Percentiles rank a stretch among this genome's conserved stretches.
phyloP scores from a whole-genome alignment of 805 yeast genomes.

The Zygotorulaspora danielsina region DNA sequence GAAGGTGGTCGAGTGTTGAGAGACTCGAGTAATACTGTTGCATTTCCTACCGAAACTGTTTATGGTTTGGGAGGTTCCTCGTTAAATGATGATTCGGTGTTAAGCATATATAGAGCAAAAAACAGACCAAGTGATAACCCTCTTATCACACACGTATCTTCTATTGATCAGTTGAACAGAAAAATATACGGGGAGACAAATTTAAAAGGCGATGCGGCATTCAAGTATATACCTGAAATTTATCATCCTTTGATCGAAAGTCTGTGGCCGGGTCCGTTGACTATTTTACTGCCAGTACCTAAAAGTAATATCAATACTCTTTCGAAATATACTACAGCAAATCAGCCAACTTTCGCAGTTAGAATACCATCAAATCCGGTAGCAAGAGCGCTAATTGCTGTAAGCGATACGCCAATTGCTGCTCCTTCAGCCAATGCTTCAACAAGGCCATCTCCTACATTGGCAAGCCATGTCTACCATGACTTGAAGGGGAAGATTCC shows the following conservation, averaged over 20 bases:
- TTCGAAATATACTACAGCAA: slow-evolving; percentile 76
- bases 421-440: slow-evolving; percentile 98
- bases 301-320: slow-evolving; percentile 43
- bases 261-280: slow-evolving; percentile 97
- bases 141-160: slow-evolving; percentile 81
- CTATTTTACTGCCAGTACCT: slow-evolving; percentile 69
- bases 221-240: slow-evolving; percentile 53
- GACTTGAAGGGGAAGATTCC: slow-evolving; percentile 82
- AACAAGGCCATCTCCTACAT: slow-evolving; percentile 90
- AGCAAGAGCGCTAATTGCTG: slow-evolving; percentile 82
- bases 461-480: slow-evolving; percentile 76
- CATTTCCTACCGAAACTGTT: slow-evolving; percentile 96
- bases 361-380: slow-evolving; percentile 83
- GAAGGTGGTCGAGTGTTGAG: slow-evolving; percentile 57
- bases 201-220: slow-evolving; percentile 9
- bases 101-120: slow-evolving; percentile 77
- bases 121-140: slow-evolving; percentile 96
- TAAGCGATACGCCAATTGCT: slow-evolving; percentile 85
- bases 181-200: slow-evolving; percentile 43
- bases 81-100: slow-evolving; percentile 64
- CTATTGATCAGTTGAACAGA: slow-evolving; percentile 63
- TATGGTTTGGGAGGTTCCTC: slow-evolving; percentile 94
- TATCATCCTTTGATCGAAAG: slow-evolving; percentile 60
- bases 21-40: slow-evolving; percentile 59
- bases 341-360: slow-evolving; percentile 87